Evolutionary conservation across 148 eudicot species (phyloP), one percentile per base, ranked within the genome.

Genomic region (Euryodendron excelsum): DNA sequence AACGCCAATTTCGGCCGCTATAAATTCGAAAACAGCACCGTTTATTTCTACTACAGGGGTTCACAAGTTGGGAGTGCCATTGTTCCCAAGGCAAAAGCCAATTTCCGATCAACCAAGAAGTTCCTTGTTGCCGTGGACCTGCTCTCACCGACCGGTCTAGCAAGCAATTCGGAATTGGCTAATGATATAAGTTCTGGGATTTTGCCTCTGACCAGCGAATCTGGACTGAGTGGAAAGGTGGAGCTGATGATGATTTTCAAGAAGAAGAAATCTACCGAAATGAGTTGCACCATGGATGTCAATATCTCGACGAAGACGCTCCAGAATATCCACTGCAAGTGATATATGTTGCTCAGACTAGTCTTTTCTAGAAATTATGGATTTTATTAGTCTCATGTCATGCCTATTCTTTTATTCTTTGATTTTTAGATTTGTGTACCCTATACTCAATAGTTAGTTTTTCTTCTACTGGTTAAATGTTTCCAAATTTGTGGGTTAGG

Each of bases 151-250:
- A 66, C 11, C n/a, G n/a, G n/a, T n/a, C 2, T 59, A 2, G 1
- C 47, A 1, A 36, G 5, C 52, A 20, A 41, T 7, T 0, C 47
- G 0, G 2, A 55, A 7, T 69, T 58, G 34, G 58, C 30, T 3
- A 48, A 8, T 18, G 75, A 66, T 74, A 5, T 78, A 12, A 34
- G 12, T 60, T 66, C 56, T 6, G 81, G 85, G 52, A 14, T 61
- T 45, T 58, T 82, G 81, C 73, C 74, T 1, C 21, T 82, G 52
- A 82, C 27, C 18, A 60, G 67, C 34, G 41, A 27, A 23, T 58
- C 78, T 0, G 69, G 6, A 17, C 4, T 82, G 85, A 82, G 56
- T 0, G 85, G 85, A 2, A 82, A 65, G 33, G 79, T 82, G 55
- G 45, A 60, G 61, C 9, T 82, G 9, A 15, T 78, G 70, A 3